Evolutionary conservation across 257 asterid genomes (phyloP), one percentile per base, ranked within the genome.

Genomic region (Rehmannia glutinosa): DNA sequence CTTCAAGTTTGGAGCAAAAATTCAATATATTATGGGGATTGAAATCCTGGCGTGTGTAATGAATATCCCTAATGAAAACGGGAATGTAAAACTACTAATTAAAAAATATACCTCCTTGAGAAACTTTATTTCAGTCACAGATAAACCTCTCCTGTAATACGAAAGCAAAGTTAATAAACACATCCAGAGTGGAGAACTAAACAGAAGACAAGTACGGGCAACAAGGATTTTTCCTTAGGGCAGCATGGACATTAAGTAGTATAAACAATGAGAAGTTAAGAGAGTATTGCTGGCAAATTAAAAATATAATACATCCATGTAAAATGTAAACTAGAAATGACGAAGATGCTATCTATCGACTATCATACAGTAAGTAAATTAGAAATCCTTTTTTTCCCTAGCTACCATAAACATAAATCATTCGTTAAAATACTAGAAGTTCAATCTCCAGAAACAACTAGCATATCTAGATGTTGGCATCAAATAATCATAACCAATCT

Each of bases 81-180:
- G 46, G 66, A 35, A 42, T 8, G 38, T 27, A 62, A 47, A 32
- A 25, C 58, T 5, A 71, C 27, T 6, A 61, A 57, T 30, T 42
- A 38, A 47, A 52, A 53, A 39, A 66, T 9, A 42, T 90, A 93
- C 99, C 99, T 90, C 89, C 83, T 75, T 86, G 24, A 93, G 92
- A 74, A 82, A 85, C 77, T 81, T 74, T 64, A 86, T 82, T 83
- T 93, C 99, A 17, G 86, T 46, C 80, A 85, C 91, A 16, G 97
- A 93, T 78, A 90, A 85, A 69, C 99, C 99, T 81, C 97, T 81
- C 96, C 99, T 93, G 86, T 64, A 73, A 71, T 58, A 70, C 65
- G 64, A 74, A 30, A 73, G 24, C 74, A 55, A 61, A 69, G 79
- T 76, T 62, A 50, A 70, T 43, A 52, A 41, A 64, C 69, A 64